Conservation (phyloP, 208 protist species). For the Trypanosomatidae sp. region DNA sequence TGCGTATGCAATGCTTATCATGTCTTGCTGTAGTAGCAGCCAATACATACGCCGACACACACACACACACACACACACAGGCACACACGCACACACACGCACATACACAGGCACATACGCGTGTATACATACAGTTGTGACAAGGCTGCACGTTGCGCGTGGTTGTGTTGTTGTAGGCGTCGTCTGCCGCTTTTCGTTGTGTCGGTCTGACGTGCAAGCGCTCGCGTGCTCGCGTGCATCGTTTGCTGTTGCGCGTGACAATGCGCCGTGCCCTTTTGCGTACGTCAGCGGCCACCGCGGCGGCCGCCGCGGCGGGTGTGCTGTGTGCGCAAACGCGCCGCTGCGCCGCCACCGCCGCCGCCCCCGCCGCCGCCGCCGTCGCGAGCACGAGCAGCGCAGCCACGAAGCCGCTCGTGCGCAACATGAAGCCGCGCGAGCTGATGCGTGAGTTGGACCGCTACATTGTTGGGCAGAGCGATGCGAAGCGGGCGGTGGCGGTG, state of each 20-base stretch:
- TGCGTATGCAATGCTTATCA: no score
- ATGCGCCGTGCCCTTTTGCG: no score
- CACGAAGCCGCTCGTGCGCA: slow-evolving; percentile 44
- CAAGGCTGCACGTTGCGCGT: no score
- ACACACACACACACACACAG: not conserved
- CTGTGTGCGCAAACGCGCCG: no score
- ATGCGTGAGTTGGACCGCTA: slow-evolving; percentile 93
- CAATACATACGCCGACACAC: not conserved
- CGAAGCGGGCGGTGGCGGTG: slow-evolving; percentile 95
- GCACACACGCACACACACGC: not conserved
- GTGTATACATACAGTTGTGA: not conserved
- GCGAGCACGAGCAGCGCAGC: slow-evolving; percentile 4
- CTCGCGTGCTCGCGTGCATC: no score
- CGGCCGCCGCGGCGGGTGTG: no score
- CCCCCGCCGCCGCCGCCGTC: slow-evolving; percentile 11
- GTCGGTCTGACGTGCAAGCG: no score
- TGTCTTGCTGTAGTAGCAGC: no score
- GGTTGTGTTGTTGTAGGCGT: no score
- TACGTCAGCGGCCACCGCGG: no score
- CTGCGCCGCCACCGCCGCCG: slow-evolving; percentile 41
- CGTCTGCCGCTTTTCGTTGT: no score
- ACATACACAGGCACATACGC: not conserved
- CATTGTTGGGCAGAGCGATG: slow-evolving; percentile 95
- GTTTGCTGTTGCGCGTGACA: no score
- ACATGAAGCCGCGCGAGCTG: slow-evolving; percentile 89